Evolutionary conservation across 2,329 filamentous ascomycete species (phyloP), one percentile per base, ranked within the genome.

Genomic region (Pyricularia sp.): DNA sequence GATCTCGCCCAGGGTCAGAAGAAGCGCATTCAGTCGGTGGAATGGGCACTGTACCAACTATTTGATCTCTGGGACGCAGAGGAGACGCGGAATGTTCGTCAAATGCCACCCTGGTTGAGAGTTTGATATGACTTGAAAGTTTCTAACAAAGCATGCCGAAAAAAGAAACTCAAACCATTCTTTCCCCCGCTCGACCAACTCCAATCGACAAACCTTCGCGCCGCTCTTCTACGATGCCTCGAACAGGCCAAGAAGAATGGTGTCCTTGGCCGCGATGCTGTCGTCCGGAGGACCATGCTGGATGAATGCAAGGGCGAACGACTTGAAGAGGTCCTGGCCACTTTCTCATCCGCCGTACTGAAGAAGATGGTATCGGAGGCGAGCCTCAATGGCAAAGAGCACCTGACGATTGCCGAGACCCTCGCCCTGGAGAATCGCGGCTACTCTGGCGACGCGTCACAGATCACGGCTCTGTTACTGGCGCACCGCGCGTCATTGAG

Each of bases 281-380:
- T 96, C 0, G 77, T 97, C 35, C 86, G 94, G 63, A 97, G 96
- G 78, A 96, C 91, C 0, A 96, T 97, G 90, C 80, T 99, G 63
- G 94, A 99, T 73, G 93, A 99, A 70, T 99, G 94, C 77, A 93
- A 89, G 69, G 93, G 93, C 6, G 92, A 96, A 65, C 88, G 91
- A 68, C 84, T 97, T 65, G 92, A 93, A 73, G 94, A 99, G 72
- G 78, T 96, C 1, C 81, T 97, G 31, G 86, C 91, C 3, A 81
- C 86, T 0, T 96, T 99, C 71, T 97, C 93, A 1, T 90, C 89
- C 16, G 84, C 86, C 0, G 92, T 96, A 0, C 75, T 97, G 67
- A 89, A 89, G 71, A 91, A 88, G 71, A 75, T 84, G 0, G 76
- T 89, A 1, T 78, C 81, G 0, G 76, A 73, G 57, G 66, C 69